Percentiles rank a stretch among this genome's conserved stretches.
Evolutionary conservation across 140 eudicot species (phyloP).

Genomic region (Flaveria floridana): DNA sequence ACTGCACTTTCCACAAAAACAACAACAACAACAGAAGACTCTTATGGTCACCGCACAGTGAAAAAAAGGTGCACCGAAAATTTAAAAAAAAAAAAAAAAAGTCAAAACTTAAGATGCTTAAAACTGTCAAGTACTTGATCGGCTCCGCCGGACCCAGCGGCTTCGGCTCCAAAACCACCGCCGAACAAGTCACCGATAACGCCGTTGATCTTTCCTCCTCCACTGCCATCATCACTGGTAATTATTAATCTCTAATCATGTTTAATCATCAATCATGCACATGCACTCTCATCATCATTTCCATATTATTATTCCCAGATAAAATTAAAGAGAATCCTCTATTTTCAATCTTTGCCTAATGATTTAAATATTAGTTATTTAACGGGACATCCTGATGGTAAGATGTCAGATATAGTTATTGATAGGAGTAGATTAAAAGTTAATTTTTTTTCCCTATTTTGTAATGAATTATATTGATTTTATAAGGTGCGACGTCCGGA

Average conservation of each 20-base stretch:
- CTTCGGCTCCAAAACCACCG: slow-evolving; percentile 89
- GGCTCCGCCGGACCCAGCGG: slow-evolving; percentile 92
- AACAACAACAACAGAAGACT: not conserved
- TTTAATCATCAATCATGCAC: slow-evolving; percentile 35
- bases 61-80: not conserved
- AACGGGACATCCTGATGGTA: too few species aligned
- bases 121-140: slow-evolving; percentile 61
- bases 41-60: not conserved
- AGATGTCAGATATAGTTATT: too few species aligned
- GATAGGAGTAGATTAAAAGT: too few species aligned
- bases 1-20: not conserved
- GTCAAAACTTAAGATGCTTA: slow-evolving; percentile 43
- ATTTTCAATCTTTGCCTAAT: not conserved
- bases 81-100: too few species aligned
- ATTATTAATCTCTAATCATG: slow-evolving; percentile 19
- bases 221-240: slow-evolving; percentile 93
- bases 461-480: not conserved
- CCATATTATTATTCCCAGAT: slow-evolving; percentile 16
- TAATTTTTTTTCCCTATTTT: too few species aligned
- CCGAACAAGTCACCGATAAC: slow-evolving; percentile 64
- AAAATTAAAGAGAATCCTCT: slow-evolving; percentile 1
- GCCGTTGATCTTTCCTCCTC: slow-evolving; percentile 41
- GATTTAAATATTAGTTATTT: too few species aligned
- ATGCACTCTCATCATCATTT: slow-evolving; percentile 44
- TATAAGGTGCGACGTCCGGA: slow-evolving; percentile 87